Evolutionary conservation across 2,329 filamentous ascomycete genomes (phyloP), one percentile per base, ranked within the genome.

Genomic region (Pseudocercospora crystallina): DNA sequence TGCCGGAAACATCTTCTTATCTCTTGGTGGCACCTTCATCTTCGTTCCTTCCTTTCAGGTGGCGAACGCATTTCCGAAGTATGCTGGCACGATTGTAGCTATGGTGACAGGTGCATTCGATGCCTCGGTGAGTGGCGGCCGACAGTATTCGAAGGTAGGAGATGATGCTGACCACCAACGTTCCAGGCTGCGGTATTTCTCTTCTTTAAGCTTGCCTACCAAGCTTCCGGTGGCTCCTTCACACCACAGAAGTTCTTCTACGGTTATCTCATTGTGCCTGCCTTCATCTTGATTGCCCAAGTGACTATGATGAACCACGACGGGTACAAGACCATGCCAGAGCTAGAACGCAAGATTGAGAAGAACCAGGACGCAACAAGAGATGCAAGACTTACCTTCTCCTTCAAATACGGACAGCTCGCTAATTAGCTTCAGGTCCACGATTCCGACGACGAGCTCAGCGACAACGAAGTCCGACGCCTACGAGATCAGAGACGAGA

Each of bases 321-420:
- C 5, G 73, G 71, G 2, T 77, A 77, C 66, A 75, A 76, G 60
- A 76, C 72, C 0, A 81, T 90, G 1, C 87, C 89, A 35, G 89
- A 96, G 69, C 79, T 91, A 1, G 89, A 89, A 42, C 89, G 95
- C 68, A 80, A 96, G 43, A 83, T 94, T 5, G 81, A 84, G 49
- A 81, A 89, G 64, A 85, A 83, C 12, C 85, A 90, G 59, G 73
- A 75, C 30, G 73, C 66, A 12, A 61, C 64, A 20, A 59, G 60
- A 69, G 54, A 74, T 70, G 71, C 64, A 43, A 49, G 51, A 39
- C 8, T 43, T 26, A 7, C 29, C 15, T 10, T 12, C 11, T 20
- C 5, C 5, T 17, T 12, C n/a, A 5, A 11, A 32, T 12, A 8
- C 34, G 20, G 15, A 8, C 29, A 20, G 10, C 29, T 10, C 14